Conservation (phyloP, 768 basidiomycete genomes). For the Boletus sensibilis region DNA sequence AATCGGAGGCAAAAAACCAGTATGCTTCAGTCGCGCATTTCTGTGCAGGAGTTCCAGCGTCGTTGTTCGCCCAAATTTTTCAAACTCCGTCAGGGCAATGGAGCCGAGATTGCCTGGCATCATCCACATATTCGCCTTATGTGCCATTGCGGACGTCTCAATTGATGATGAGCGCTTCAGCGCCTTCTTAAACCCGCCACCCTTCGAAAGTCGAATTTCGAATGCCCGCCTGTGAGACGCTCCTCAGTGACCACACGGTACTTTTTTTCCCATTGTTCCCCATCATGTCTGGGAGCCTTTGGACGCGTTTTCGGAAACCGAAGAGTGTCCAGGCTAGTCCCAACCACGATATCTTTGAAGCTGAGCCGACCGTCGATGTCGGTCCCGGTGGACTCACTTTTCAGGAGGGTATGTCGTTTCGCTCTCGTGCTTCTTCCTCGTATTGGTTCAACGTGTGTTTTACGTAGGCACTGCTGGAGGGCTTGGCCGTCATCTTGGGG, state of each 20-base stretch:
- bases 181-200: neutral
- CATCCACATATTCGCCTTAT: neutral
- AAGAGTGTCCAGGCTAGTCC: neutral
- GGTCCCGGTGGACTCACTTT: conserved; percentile 47
- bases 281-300: conserved; percentile 5
- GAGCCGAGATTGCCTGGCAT: too few relatives aligned
- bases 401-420: conserved; percentile 41
- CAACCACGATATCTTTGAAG: neutral
- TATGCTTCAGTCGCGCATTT: too few relatives aligned
- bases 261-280: neutral
- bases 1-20: too few relatives aligned
- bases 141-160: neutral
- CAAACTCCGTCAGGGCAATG: too few relatives aligned
- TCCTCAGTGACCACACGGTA: neutral
- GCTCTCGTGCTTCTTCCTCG: neutral
- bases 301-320: conserved; percentile 1
- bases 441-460: neutral
- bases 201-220: neutral
- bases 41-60: too few relatives aligned
- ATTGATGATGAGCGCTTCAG: neutral
- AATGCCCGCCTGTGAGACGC: too few relatives aligned
- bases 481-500: conserved; percentile 55
- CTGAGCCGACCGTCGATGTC: conserved; percentile 12
- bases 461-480: conserved; percentile 48
- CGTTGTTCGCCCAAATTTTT: too few relatives aligned